phyloP scores from a whole-genome alignment of 2,329 filamentous ascomycete species.

The Alternaria sp. region DNA sequence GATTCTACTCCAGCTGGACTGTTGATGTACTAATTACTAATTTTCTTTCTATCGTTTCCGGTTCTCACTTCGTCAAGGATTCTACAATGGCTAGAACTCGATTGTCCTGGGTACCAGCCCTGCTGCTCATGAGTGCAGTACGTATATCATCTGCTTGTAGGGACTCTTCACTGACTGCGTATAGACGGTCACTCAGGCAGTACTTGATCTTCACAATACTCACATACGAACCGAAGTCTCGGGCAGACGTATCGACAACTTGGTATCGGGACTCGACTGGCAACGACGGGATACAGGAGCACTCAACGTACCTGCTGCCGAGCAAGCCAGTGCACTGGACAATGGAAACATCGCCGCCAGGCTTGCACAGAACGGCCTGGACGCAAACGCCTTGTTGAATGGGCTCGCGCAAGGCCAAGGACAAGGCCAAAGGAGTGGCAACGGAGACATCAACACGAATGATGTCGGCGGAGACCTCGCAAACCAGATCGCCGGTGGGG shows the following conservation, averaged over 20 bases:
- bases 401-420: constrained; percentile 19
- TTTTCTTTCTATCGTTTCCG: constrained; percentile 1
- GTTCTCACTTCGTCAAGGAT: background rate
- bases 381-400: constrained; percentile 27
- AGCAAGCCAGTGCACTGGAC: constrained; percentile 15
- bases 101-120: constrained; percentile 29
- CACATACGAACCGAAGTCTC: constrained; percentile 28
- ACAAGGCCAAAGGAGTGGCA: constrained; percentile 7
- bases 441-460: constrained; percentile 9
- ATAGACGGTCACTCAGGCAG: constrained; percentile 34
- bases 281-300: constrained; percentile 17
- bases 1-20: constrained; percentile 43
- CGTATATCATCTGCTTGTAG: constrained; percentile 8
- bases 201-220: constrained; percentile 31
- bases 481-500: constrained; percentile 28
- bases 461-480: constrained; percentile 21
- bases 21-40: constrained; percentile 44
- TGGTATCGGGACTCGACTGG: constrained; percentile 31
- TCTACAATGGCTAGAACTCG: constrained; percentile 40
- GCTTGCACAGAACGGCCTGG: constrained; percentile 23
- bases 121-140: constrained; percentile 42
- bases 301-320: constrained; percentile 13
- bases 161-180: constrained; percentile 20
- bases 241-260: constrained; percentile 33
- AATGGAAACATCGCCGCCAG: constrained; percentile 17